Conservation (phyloP, 1,139 yeast species). For the Yamadazyma dushanensis region DNA sequence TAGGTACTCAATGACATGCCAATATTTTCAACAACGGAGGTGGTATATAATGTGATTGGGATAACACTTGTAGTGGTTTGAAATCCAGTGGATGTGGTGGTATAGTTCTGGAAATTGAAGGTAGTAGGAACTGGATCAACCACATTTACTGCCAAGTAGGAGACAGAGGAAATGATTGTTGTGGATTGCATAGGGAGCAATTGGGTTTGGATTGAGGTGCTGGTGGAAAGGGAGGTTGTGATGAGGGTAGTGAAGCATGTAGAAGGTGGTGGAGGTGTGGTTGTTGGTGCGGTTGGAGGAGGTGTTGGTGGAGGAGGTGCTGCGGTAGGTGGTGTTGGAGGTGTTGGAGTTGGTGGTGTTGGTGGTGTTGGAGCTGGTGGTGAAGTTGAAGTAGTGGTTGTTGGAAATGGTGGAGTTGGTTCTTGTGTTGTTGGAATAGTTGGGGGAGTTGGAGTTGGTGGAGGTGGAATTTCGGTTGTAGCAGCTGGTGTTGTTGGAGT, state of each 20-base stretch:
- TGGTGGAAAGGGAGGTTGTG: conserved; percentile 2
- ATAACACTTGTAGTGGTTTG: neutral
- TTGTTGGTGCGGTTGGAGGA: conserved; percentile 2
- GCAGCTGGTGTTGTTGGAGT: conserved; percentile 5
- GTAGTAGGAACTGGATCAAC: conserved; percentile 5
- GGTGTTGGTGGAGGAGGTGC: conserved; percentile 2
- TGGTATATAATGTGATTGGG: conserved; percentile 8
- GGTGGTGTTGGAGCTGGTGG: conserved; percentile 3
- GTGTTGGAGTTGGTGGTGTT: conserved; percentile 2
- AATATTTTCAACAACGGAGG: conserved; percentile 6
- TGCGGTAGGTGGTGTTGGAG: conserved; percentile 9
- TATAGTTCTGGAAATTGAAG: conserved; percentile 6
- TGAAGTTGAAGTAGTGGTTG: conserved; percentile 2
- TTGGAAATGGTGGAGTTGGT: conserved; percentile 1
- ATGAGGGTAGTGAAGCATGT: too few species aligned
- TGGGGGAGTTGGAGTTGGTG: neutral
- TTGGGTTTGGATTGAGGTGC: conserved; percentile 6
- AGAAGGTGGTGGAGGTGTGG: conserved; percentile 9
- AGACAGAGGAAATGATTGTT: conserved; percentile 1
- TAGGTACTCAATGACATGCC: conserved; percentile 7
- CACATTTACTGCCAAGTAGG: conserved; percentile 1
- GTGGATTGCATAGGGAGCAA: conserved; percentile 6
- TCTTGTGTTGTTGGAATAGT: conserved; percentile 2
- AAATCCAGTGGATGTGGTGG: conserved; percentile 3
- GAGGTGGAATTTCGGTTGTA: conserved; percentile 7